phyloP scores from a whole-genome alignment of 306 rosid genomes.

The Malus fusca region DNA sequence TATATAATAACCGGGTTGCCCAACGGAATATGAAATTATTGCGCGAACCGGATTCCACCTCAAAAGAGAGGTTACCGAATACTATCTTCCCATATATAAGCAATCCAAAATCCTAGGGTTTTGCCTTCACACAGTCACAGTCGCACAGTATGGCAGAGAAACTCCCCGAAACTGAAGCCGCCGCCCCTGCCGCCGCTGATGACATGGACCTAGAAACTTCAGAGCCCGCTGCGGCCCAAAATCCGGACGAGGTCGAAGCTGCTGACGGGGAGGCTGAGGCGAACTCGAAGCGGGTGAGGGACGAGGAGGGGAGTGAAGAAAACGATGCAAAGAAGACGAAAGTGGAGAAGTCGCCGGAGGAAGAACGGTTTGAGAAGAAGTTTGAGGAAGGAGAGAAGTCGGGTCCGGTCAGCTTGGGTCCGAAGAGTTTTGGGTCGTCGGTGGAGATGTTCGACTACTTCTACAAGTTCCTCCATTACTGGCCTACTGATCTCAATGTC shows the following conservation, averaged over 20 bases:
- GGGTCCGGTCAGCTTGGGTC: constrained; percentile 34
- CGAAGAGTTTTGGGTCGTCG: constrained; percentile 42
- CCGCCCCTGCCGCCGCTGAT: not conserved
- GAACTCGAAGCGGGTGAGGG: constrained; percentile 29
- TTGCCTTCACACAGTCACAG: not conserved
- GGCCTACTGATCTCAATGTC: constrained; percentile 56
- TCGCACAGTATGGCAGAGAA: constrained; percentile 1
- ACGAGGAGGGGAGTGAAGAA: constrained; percentile 10
- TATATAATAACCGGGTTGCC: not conserved
- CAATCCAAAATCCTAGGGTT: not conserved
- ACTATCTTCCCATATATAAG: not conserved
- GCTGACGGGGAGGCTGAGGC: constrained; percentile 13
- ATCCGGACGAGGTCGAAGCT: not conserved
- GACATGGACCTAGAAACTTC: constrained; percentile 30
- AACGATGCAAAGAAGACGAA: constrained; percentile 21
- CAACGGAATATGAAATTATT: too few relatives aligned
- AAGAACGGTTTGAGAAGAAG: constrained; percentile 32
- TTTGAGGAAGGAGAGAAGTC: constrained; percentile 11
- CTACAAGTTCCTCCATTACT: constrained; percentile 51
- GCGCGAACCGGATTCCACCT: not conserved
- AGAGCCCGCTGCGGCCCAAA: not conserved
- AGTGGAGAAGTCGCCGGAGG: constrained; percentile 35
- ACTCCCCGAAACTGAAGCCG: not conserved
- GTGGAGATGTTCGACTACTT: constrained; percentile 60
- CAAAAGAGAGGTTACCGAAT: not conserved